Conservation (phyloP, 1,284 basidiomycete species). For the Boletus albobrunnescens region DNA sequence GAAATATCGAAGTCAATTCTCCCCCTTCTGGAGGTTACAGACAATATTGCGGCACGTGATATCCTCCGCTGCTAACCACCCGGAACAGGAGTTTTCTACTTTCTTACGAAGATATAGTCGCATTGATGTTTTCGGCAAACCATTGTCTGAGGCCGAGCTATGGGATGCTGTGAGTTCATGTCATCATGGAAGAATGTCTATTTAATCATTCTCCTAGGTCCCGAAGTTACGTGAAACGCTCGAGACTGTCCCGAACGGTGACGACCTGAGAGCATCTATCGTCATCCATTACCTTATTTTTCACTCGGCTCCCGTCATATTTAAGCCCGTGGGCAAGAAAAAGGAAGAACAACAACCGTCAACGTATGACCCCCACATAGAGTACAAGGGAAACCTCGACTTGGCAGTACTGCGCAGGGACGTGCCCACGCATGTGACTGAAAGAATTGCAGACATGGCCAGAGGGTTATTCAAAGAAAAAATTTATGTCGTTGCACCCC, state of each 20-base stretch:
- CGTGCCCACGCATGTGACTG: slow-evolving; percentile 54
- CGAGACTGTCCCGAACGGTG: slow-evolving; percentile 20
- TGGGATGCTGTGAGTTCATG: slow-evolving; percentile 38
- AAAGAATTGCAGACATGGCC: slow-evolving; percentile 49
- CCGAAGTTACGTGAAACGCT: slow-evolving; percentile 23
- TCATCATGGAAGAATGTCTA: not conserved
- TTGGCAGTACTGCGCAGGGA: slow-evolving; percentile 43
- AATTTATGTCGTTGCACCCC: slow-evolving; percentile 49
- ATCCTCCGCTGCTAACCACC: slow-evolving; percentile 33
- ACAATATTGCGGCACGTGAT: slow-evolving; percentile 49
- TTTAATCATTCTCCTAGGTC: slow-evolving; percentile 28
- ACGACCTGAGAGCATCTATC: slow-evolving; percentile 20
- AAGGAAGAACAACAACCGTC: not conserved
- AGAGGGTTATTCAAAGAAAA: slow-evolving; percentile 48
- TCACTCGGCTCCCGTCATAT: slow-evolving; percentile 14
- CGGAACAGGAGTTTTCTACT: slow-evolving; percentile 24
- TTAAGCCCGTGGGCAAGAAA: slow-evolving; percentile 8
- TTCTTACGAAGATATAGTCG: slow-evolving; percentile 36
- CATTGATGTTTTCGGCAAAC: slow-evolving; percentile 38
- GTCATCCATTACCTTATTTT: slow-evolving; percentile 22
- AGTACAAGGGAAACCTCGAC: slow-evolving; percentile 45
- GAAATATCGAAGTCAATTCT: slow-evolving; percentile 43
- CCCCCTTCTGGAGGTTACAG: slow-evolving; percentile 47
- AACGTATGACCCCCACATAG: not conserved
- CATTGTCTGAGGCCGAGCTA: slow-evolving; percentile 39